These are phyloP conservation scores for Verticillium zaregamsianum DNA, from an alignment of 2,329 filamentous ascomycete species.

Conservation along the genomic window DNA sequence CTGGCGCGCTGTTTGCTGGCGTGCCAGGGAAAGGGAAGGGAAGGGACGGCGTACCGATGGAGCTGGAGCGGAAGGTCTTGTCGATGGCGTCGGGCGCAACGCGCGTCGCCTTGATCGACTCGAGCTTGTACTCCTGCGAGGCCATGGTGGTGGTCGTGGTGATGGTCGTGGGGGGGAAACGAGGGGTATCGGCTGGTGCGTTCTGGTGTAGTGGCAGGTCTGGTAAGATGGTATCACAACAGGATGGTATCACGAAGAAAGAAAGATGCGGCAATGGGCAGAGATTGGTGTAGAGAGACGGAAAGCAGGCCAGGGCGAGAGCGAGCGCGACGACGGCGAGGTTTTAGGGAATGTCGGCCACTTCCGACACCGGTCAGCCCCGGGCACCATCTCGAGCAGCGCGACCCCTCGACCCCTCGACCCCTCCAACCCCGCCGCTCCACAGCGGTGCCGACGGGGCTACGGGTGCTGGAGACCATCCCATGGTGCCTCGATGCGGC, in stretches of 20 bases:
- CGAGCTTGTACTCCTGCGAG: constrained; percentile 50
- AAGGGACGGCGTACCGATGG: constrained; percentile 48
- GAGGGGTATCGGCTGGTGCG: not conserved
- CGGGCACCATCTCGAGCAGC: not conserved
- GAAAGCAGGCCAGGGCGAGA: not conserved
- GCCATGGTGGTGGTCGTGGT: constrained; percentile 20
- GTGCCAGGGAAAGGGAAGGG: not conserved
- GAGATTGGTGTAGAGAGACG: not conserved
- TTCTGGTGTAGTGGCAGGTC: not conserved
- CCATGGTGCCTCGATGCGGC: not conserved
- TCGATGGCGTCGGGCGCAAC: constrained; percentile 54
- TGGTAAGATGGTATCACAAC: not conserved
- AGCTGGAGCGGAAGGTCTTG: constrained; percentile 55
- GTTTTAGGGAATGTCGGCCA: constrained; percentile 21
- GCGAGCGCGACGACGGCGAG: not conserved
- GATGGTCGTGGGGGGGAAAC: not conserved
- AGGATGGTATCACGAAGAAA: not conserved
- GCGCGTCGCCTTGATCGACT: constrained; percentile 43
- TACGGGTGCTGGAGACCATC: not conserved
- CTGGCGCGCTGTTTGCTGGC: no score
- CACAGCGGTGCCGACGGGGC: constrained; percentile 1
- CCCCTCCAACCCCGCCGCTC: constrained; percentile 1
- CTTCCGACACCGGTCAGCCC: constrained; percentile 21
- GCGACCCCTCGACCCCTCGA: not conserved
- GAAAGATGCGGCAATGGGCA: not conserved